Percentiles rank a stretch among this genome's conserved stretches.
Conservation (phyloP, 129 eudicot genomes). For the sunflower (Helianthus annuus) region HanXRQr2.0-SUNRISE NC_035436.2:149515179-149515678, state of each 20-base stretch:
- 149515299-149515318: slow-evolving; percentile 26
- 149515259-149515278: slow-evolving; percentile 1
- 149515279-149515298: slow-evolving; percentile 13
- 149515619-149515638: too few species aligned
- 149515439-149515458: not conserved
- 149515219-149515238: slow-evolving; percentile 14
- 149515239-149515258: slow-evolving; percentile 7
- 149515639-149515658: too few species aligned
- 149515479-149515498: not conserved
- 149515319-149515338: slow-evolving; percentile 25
- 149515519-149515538: too few species aligned
- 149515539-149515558: too few species aligned
- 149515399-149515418: not conserved
- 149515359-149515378: not conserved
- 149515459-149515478: not conserved
- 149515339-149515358: slow-evolving; percentile 18
- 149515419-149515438: slow-evolving; percentile 1
- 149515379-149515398: not conserved
- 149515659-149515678: too few species aligned
- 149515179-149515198: slow-evolving; percentile 20
- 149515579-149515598: too few species aligned
- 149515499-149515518: not conserved
- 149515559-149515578: too few species aligned
- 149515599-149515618: too few species aligned
- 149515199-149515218: slow-evolving; percentile 5